These are phyloP conservation scores for Elsinoe ampelina DNA, from an alignment of 2,329 filamentous ascomycete genomes.

Conservation along the genomic window DNA sequence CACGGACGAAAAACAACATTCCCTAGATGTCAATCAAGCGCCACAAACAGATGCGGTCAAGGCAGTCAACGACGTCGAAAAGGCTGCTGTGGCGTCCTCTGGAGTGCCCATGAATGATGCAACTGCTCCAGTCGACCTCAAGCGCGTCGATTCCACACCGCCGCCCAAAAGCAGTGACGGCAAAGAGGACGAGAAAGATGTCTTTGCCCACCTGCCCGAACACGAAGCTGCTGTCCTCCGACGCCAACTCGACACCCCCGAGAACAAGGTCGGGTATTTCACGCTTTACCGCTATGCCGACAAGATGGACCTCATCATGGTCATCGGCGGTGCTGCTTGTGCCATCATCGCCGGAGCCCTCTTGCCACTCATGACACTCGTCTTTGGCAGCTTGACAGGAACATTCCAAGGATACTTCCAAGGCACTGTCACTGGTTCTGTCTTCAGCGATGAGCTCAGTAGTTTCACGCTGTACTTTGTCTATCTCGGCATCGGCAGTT, in stretches of 20 bases:
- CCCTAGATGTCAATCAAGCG: not conserved
- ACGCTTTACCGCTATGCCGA: conserved; percentile 38
- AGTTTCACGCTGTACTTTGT: conserved; percentile 71
- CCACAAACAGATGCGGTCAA: conserved; percentile 14
- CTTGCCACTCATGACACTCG: conserved; percentile 35
- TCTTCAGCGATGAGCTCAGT: conserved; percentile 53
- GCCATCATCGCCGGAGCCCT: conserved; percentile 28
- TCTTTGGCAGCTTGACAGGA: conserved; percentile 69
- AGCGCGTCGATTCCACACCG: not conserved
- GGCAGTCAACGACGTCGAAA: conserved; percentile 14
- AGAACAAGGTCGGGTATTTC: conserved; percentile 33
- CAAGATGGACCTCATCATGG: conserved; percentile 32
- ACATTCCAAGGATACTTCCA: conserved; percentile 59
- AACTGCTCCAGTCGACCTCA: not conserved
- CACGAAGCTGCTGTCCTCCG: conserved; percentile 29
- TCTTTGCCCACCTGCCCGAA: conserved; percentile 30
- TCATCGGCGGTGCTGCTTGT: conserved; percentile 30
- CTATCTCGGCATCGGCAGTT: conserved; percentile 74
- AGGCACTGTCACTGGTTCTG: conserved; percentile 37
- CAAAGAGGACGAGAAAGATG: conserved; percentile 21
- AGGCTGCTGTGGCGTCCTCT: not conserved
- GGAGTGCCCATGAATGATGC: not conserved
- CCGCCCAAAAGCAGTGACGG: conserved; percentile 2
- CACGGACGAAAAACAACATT: conserved; percentile 1
- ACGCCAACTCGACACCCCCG: conserved; percentile 34